These are phyloP conservation scores for Pichia sp. DNA, from an alignment of 1,139 yeast genomes.

Conservation along the genomic window DNA sequence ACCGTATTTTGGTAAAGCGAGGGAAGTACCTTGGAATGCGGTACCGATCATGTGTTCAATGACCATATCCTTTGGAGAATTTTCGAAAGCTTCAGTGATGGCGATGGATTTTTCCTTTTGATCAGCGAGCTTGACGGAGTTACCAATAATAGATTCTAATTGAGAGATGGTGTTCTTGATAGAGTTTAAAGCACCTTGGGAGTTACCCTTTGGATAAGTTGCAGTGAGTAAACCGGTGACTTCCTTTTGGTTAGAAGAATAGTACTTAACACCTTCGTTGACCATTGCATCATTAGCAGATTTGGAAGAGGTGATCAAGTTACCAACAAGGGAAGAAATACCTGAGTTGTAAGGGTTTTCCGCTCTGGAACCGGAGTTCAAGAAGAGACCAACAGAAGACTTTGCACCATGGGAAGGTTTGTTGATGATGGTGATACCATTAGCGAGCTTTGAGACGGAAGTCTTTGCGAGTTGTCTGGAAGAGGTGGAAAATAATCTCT, in stretches of 20 bases:
- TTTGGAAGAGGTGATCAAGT: conserved; percentile 36
- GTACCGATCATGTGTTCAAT: conserved; percentile 70
- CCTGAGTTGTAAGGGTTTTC: conserved; percentile 80
- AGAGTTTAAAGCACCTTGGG: conserved; percentile 22
- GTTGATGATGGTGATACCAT: conserved; percentile 68
- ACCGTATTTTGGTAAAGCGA: conserved; percentile 70
- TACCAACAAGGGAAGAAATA: conserved; percentile 58
- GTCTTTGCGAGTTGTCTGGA: conserved; percentile 44
- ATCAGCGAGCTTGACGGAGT: conserved; percentile 19
- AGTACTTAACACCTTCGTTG: conserved; percentile 30
- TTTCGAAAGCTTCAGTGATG: conserved; percentile 39
- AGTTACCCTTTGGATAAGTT: conserved; percentile 25
- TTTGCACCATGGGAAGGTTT: conserved; percentile 54
- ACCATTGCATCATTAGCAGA: conserved; percentile 29
- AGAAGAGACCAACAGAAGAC: conserved; percentile 61
- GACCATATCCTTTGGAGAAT: conserved; percentile 42
- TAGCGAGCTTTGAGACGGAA: conserved; percentile 61
- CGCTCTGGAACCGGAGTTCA: conserved; percentile 71
- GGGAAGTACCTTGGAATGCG: conserved; percentile 79
- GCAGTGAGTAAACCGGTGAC: conserved; percentile 26
- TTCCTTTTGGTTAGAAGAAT: conserved; percentile 28
- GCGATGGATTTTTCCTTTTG: conserved; percentile 28
- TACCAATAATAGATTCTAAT: conserved; percentile 18
- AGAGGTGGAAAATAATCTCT: conserved; percentile 52
- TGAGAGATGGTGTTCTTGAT: conserved; percentile 17